Evolutionary conservation across 2,329 filamentous ascomycete species (phyloP), one percentile per base, ranked within the genome.

Genomic region (Monosporascus sp.): DNA sequence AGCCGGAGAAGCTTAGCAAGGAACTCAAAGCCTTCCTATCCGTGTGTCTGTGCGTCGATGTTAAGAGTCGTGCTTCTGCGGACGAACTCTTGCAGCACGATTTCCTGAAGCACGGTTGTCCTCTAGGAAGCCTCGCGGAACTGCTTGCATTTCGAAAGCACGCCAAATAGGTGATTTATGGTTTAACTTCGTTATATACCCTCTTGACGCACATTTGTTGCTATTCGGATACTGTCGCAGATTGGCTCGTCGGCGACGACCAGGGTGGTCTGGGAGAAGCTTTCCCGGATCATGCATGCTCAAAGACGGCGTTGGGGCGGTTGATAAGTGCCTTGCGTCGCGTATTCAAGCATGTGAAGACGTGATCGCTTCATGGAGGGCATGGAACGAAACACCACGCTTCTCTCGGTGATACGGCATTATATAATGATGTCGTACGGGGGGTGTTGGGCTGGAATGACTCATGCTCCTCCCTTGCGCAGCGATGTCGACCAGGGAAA

Each of bases 11-110:
- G 76, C 82, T 97, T 55, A 95, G 89, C 75, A 97, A 96, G 78
- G 94, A 97, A 74, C 84, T 99, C 62, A 97, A 97, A 79, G 89
- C 90, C 22, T 99, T 99, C 83, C 73, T 99, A 66, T 94, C 89
- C 25, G 92, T 97, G 58, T 99, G 94, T 72, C 80, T 99, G 47
- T 97, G 94, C 65, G 94, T 99, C 47, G 93, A 97, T 65, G 92
- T 99, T 65, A 92, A 93, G 78, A 93, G 88, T 68, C 85, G 94
- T 68, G 94, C 94, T 14, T 96, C 90, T 25, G 91, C 94, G 0
- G 83, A 90, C 56, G 94, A 99, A 73, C 78, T 99, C 48, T 77
- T 97, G 56, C 83, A 86, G 55, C 92, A 97, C 68, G 94, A 97
- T 64, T 99, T 99, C 77, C 74, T 99, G 68, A 91, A 92, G 77